Conservation (phyloP, 371 early-diverging fungal species). For the Syncephalastrum racemosum region DNA sequence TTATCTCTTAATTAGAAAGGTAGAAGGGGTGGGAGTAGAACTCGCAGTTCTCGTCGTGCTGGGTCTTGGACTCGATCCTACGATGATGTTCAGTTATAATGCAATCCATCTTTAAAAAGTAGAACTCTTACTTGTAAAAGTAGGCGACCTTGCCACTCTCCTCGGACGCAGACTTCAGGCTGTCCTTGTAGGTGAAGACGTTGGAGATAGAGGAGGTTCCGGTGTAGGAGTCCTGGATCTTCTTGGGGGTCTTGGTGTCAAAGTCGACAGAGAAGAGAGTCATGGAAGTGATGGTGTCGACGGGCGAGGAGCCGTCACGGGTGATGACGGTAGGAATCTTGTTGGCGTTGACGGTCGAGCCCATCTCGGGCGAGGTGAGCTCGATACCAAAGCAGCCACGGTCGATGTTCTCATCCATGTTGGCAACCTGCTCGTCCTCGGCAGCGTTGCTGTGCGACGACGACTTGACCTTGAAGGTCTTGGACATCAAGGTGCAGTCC, state of each 20-base stretch:
- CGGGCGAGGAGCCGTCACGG: conserved; percentile 15
- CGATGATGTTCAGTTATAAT: too few species aligned
- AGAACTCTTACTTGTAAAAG: conserved; percentile 21
- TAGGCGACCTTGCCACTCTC: conserved; percentile 11
- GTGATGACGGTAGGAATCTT: neutral
- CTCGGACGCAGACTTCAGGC: neutral
- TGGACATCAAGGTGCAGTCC: conserved; percentile 26
- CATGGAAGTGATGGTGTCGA: conserved; percentile 11
- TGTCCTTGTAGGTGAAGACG: conserved; percentile 22
- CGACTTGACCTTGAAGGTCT: conserved; percentile 19
- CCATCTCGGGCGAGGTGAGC: conserved; percentile 15
- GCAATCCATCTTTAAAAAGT: neutral
- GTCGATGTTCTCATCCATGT: conserved; percentile 19
- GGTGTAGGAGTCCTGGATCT: conserved; percentile 18
- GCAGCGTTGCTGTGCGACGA: conserved; percentile 20
- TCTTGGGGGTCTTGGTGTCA: conserved; percentile 6
- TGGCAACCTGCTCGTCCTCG: conserved; percentile 5
- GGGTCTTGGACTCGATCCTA: conserved; percentile 5
- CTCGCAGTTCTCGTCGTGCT: conserved; percentile 14
- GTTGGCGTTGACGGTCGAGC: conserved; percentile 11
- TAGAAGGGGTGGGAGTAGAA: conserved; percentile 30
- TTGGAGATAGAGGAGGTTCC: conserved; percentile 4
- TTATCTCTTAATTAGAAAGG: conserved; percentile 3
- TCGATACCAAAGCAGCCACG: conserved; percentile 26
- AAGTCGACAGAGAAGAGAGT: conserved; percentile 15